Evolutionary conservation across 2,329 filamentous ascomycete species (phyloP).

Genomic region (Daldinia sp.): DNA sequence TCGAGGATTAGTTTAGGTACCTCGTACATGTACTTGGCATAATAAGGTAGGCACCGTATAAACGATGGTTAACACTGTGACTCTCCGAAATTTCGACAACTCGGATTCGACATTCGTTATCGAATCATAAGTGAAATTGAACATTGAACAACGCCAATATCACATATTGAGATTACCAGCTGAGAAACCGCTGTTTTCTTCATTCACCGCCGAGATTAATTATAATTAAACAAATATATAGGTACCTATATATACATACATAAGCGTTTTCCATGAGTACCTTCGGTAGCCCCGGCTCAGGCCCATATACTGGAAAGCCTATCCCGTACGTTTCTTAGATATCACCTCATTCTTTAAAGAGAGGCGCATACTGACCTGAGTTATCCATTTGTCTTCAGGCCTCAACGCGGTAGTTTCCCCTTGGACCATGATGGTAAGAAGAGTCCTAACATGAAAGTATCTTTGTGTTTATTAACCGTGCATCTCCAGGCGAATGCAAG

Average conservation of each 20-base stretch:
- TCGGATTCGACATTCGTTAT: slow-evolving; percentile 5
- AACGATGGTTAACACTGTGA: slow-evolving; percentile 10
- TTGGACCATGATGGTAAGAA: slow-evolving; percentile 87
- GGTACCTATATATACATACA: neutral
- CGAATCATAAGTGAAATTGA: slow-evolving; percentile 14
- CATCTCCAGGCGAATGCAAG: slow-evolving; percentile 86
- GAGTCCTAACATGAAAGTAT: neutral
- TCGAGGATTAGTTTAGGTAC: slow-evolving; percentile 5
- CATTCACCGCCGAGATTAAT: slow-evolving; percentile 6
- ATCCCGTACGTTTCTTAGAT: slow-evolving; percentile 44
- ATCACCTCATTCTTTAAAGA: slow-evolving; percentile 21
- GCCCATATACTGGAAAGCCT: slow-evolving; percentile 49
- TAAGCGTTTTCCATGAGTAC: slow-evolving; percentile 45
- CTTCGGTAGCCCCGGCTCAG: slow-evolving; percentile 50
- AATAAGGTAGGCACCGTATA: neutral
- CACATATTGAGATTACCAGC: neutral
- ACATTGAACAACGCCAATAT: slow-evolving; percentile 12
- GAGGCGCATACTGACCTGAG: slow-evolving; percentile 3
- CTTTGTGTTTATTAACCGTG: neutral
- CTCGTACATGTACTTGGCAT: neutral
- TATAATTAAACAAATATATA: neutral
- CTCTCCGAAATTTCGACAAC: slow-evolving; percentile 22
- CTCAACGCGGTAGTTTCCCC: slow-evolving; percentile 94
- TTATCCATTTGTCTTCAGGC: slow-evolving; percentile 62
- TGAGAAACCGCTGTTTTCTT: slow-evolving; percentile 6